A percentile compares a stretch with the other conserved stretches of the same genome.
Evolutionary conservation across 2,329 filamentous ascomycete genomes (phyloP).

Genomic region (Colletotrichum agaves): DNA sequence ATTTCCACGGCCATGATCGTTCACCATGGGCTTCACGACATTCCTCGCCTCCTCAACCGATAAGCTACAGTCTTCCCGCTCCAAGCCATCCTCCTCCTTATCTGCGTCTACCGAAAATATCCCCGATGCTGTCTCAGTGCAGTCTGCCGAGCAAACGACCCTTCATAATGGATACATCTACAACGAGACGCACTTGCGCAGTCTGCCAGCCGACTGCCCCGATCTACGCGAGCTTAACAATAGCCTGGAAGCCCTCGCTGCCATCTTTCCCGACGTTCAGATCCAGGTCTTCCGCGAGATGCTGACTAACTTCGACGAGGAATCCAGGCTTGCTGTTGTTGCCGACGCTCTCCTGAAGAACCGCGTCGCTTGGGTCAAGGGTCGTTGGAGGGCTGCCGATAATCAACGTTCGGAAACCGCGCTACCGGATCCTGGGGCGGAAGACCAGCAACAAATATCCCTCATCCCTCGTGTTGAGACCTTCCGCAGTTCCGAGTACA

Average conservation of each 20-base stretch:
- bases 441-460: neutral
- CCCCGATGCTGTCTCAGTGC: conserved; percentile 14
- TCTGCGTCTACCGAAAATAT: conserved; percentile 15
- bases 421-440: conserved; percentile 45
- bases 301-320: conserved; percentile 77
- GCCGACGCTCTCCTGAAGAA: conserved; percentile 82
- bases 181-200: conserved; percentile 65
- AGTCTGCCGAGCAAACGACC: conserved; percentile 44
- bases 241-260: conserved; percentile 73
- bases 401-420: conserved; percentile 46
- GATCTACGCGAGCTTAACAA: conserved; percentile 77
- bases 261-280: conserved; percentile 83
- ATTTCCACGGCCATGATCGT: conserved; percentile 30
- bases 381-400: conserved; percentile 66
- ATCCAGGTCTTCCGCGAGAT: conserved; percentile 86
- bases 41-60: conserved; percentile 38
- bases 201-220: conserved; percentile 61
- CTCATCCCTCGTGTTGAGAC: conserved; percentile 67
- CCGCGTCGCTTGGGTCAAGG: conserved; percentile 75
- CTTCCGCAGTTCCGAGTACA: conserved; percentile 76
- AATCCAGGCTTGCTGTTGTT: conserved; percentile 80
- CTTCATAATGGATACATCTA: conserved; percentile 59
- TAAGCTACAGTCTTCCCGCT: conserved; percentile 13
- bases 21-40: conserved; percentile 36
- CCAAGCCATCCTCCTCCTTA: conserved; percentile 11